Base-by-base conservation (phyloP, 345 rosid genomes). In the Populus simonii region DNA sequence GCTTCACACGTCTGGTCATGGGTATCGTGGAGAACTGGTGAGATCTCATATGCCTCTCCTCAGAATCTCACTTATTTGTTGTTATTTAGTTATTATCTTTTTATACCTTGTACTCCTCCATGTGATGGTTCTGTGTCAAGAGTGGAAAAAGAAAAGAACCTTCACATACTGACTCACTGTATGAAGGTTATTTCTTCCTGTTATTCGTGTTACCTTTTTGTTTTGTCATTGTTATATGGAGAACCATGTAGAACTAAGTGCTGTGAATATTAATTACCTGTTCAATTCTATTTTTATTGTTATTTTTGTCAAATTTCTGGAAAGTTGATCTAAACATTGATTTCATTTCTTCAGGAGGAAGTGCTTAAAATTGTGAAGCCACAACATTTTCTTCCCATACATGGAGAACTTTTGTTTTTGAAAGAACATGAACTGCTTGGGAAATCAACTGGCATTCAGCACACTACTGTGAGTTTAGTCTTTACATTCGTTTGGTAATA, bases 361-460 rank as follows among this genome's bases (percentile, higher is more conserved):
- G 97, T 92, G 75, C 96, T 96, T 78, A 86, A 88, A 86, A 89
- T 96, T 76, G 97, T 96, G 75, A 96, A 93, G 88, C 99, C 99
- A 6, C 99, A 96, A 74, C 99, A 96, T 87, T 96, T 96, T 87
- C 88, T 96, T 75, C 98, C 99, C 57, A 87, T 93, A 76, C 98
- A 96, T 80, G 99, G 99, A 83, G 99, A 96, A 85, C 99, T 96
- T 33, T 76, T 96, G 90, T 96, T 96, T 86, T 85, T 96, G 75
- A 93, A 92, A 88, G 99, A 96, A 87, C 99, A 93, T 82, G 98
- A 96, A 87, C 82, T 91, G 81, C 98, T 96, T 41, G 99, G 98
- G 55, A 93, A 87, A 76, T 88, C 98, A 73, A 93, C 95, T 80
- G 99, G 99, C 78, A 89, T 96, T 86, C 93, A 86, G 8, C 99